Evolutionary conservation across 108 stramenopile species (phyloP).

Genomic region (Skeletonema marinoi): DNA sequence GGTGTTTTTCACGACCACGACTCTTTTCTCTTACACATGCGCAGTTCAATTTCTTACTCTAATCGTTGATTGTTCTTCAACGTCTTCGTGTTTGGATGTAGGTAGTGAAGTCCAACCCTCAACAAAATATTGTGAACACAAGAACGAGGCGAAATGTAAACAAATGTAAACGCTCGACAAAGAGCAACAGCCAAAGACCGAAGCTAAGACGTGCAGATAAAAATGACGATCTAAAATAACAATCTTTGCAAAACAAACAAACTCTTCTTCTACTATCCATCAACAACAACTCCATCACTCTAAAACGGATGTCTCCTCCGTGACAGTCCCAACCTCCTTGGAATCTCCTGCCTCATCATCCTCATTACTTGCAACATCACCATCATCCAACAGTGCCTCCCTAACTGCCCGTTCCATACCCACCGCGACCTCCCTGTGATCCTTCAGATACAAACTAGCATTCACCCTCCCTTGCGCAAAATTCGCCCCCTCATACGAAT

Average conservation of each 20-base stretch:
- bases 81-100: too few relatives aligned
- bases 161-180: too few relatives aligned
- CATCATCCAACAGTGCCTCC: slow-evolving; percentile 41
- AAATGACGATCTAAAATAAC: background rate
- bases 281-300: background rate
- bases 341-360: slow-evolving; percentile 21
- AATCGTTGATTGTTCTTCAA: too few relatives aligned
- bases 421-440: slow-evolving; percentile 50
- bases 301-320: background rate
- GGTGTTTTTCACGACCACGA: too few relatives aligned
- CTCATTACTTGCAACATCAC: background rate
- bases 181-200: background rate
- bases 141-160: too few relatives aligned
- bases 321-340: slow-evolving; percentile 11
- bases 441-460: slow-evolving; percentile 64
- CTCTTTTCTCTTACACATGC: too few relatives aligned
- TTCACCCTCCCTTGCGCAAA: slow-evolving; percentile 86
- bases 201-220: background rate
- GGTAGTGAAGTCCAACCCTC: too few relatives aligned
- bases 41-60: too few relatives aligned
- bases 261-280: background rate
- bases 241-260: background rate
- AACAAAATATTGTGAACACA: too few relatives aligned
- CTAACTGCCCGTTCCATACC: slow-evolving; percentile 69
- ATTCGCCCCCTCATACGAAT: slow-evolving; percentile 67